A percentile compares a stretch with the other conserved stretches of the same genome.
These are phyloP conservation scores for Flaveria trinervia DNA, from an alignment of 129 eudicot species.

Conservation along the genomic window DNA sequence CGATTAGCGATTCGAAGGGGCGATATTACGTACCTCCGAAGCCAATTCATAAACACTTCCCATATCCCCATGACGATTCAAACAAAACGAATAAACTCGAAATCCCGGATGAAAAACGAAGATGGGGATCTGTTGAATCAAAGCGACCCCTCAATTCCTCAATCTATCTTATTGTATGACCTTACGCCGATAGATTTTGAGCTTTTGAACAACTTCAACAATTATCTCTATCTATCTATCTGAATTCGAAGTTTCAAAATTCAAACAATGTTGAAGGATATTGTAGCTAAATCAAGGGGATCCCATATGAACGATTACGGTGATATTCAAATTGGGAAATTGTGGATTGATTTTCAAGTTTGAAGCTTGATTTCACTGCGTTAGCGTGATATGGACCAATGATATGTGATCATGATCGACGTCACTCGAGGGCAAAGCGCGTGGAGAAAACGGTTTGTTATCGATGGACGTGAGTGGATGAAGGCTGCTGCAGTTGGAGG, in stretches of 20 bases:
- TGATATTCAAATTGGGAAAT: constrained; percentile 24
- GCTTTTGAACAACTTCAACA: neutral
- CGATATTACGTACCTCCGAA: neutral
- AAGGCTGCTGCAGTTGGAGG: too few relatives aligned
- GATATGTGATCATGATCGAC: neutral
- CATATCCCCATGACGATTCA: neutral
- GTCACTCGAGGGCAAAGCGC: constrained; percentile 1
- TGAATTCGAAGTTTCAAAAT: neutral
- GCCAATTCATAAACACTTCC: constrained; percentile 9
- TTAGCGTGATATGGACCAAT: constrained; percentile 35
- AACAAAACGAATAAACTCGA: neutral
- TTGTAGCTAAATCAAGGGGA: constrained; percentile 1
- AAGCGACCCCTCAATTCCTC: neutral
- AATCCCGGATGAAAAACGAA: too few relatives aligned
- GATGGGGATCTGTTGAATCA: neutral
- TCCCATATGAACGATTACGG: neutral
- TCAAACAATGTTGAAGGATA: neutral
- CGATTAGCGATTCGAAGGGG: neutral
- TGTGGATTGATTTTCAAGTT: neutral
- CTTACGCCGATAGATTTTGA: neutral
- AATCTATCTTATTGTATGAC: neutral
- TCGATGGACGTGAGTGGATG: constrained; percentile 9
- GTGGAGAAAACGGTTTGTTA: constrained; percentile 7
- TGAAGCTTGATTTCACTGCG: constrained; percentile 27
- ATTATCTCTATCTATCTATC: neutral